Evolutionary conservation across 495 filamentous ascomycete species (phyloP).

Genomic region (Aspergillus affinis): DNA sequence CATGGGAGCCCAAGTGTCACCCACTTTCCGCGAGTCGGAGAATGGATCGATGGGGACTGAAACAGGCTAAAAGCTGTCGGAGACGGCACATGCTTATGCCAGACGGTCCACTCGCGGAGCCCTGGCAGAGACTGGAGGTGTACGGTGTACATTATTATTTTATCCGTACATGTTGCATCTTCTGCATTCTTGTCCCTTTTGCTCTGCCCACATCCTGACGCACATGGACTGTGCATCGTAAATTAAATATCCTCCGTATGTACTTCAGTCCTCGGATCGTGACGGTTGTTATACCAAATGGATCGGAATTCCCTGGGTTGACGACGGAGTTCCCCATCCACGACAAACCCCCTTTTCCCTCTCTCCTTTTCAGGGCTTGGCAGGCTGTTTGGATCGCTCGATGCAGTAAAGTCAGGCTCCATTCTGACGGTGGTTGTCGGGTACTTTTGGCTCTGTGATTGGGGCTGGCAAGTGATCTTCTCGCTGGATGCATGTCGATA

Average conservation of each 20-base stretch:
- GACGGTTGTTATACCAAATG: too few relatives aligned
- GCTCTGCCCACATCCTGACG: constrained; percentile 4
- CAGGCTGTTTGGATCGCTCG: not conserved
- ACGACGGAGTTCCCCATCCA: too few relatives aligned
- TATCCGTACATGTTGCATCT: too few relatives aligned
- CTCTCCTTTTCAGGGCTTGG: not conserved
- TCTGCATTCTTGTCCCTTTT: too few relatives aligned
- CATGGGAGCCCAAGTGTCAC: constrained; percentile 15
- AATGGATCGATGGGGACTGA: constrained; percentile 14
- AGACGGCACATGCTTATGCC: constrained; percentile 26
- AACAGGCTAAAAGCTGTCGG: constrained; percentile 19
- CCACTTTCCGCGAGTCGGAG: constrained; percentile 16
- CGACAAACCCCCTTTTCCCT: not conserved
- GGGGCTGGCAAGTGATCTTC: not conserved
- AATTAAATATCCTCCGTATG: too few relatives aligned
- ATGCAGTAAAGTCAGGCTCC: not conserved
- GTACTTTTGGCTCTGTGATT: not conserved
- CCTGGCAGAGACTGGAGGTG: not conserved
- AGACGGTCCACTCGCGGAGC: constrained; percentile 13
- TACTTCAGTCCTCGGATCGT: too few relatives aligned
- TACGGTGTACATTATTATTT: not conserved
- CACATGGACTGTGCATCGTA: constrained; percentile 13
- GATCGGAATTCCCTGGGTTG: too few relatives aligned
- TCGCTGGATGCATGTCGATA: not conserved
- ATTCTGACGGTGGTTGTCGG: not conserved